phyloP scores from a whole-genome alignment of 306 rosid species.

The Quercus rubra region DNA sequence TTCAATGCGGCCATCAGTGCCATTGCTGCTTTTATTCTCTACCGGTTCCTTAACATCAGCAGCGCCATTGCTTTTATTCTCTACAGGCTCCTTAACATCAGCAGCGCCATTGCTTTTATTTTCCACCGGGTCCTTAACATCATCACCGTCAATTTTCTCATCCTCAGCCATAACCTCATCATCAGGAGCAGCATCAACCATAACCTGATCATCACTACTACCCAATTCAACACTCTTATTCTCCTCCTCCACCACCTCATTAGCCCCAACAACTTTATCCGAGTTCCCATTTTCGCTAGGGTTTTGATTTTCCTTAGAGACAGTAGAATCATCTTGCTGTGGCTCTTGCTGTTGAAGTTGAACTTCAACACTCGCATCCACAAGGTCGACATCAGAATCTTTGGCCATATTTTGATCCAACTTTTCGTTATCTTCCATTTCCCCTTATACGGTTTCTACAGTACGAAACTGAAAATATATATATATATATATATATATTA shows the following conservation, averaged over 20 bases:
- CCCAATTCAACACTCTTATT: conserved; percentile 6
- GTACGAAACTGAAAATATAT: neutral
- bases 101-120: conserved; percentile 3
- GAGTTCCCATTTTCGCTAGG: conserved; percentile 18
- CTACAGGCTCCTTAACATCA: neutral
- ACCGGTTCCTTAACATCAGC: neutral
- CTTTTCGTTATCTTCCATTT: conserved; percentile 41
- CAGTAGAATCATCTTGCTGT: neutral
- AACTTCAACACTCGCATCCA: conserved; percentile 6
- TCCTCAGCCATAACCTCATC: conserved; percentile 3
- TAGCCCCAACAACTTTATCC: neutral
- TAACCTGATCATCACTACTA: conserved; percentile 29
- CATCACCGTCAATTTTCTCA: conserved; percentile 8
- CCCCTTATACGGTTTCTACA: conserved; percentile 8
- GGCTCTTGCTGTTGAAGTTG: neutral
- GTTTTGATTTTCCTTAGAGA: conserved; percentile 3
- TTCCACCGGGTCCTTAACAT: conserved; percentile 19
- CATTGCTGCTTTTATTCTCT: conserved; percentile 20
- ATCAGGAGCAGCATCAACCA: conserved; percentile 20
- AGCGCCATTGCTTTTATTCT: conserved; percentile 15
- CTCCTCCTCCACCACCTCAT: neutral
- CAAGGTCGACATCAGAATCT: conserved; percentile 29
- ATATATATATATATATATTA: neutral
- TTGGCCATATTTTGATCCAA: conserved; percentile 18
- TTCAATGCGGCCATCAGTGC: conserved; percentile 5